Evolutionary conservation across 2,329 filamentous ascomycete genomes (phyloP).

Genomic region (Colletotrichum graminicola): DNA sequence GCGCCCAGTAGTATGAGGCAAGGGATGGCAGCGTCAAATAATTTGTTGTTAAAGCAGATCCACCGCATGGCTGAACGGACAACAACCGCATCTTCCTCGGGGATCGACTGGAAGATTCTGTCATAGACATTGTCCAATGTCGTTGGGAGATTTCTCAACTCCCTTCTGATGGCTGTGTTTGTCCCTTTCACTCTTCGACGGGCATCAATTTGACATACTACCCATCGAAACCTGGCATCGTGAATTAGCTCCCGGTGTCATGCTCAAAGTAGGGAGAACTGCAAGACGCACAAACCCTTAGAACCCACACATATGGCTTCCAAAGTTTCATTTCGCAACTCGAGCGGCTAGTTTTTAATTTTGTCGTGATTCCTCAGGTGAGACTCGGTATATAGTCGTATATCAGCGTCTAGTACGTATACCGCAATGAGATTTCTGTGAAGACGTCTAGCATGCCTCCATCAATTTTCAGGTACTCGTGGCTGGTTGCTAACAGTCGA

Average conservation of each 20-base stretch:
- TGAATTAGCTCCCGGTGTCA: not conserved
- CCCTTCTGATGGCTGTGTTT: not conserved
- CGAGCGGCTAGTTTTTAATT: not conserved
- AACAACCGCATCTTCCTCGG: rapidly evolving
- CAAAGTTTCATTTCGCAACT: not conserved
- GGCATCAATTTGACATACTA: slow-evolving; percentile 1
- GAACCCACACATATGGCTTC: not conserved
- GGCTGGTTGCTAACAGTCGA: not conserved
- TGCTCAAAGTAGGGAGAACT: rapidly evolving
- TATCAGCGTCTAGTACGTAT: not conserved
- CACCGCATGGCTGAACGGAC: not conserved
- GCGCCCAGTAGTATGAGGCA: rapidly evolving
- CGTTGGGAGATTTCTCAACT: not conserved
- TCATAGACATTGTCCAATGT: not conserved
- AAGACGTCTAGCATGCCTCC: rapidly evolving
- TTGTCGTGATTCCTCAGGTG: rapidly evolving
- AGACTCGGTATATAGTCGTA: rapidly evolving
- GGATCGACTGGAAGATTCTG: not conserved
- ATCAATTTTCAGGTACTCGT: not conserved
- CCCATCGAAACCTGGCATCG: slow-evolving; percentile 10
- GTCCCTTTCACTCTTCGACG: not conserved
- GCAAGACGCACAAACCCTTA: slow-evolving; percentile 5
- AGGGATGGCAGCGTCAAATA: rapidly evolving
- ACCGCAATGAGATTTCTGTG: not conserved
- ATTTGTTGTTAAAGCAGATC: not conserved